A percentile compares a stretch with the other conserved stretches of the same genome.
Evolutionary conservation across 148 eudicot genomes (phyloP).

Genomic region (Rhododendron molle): DNA sequence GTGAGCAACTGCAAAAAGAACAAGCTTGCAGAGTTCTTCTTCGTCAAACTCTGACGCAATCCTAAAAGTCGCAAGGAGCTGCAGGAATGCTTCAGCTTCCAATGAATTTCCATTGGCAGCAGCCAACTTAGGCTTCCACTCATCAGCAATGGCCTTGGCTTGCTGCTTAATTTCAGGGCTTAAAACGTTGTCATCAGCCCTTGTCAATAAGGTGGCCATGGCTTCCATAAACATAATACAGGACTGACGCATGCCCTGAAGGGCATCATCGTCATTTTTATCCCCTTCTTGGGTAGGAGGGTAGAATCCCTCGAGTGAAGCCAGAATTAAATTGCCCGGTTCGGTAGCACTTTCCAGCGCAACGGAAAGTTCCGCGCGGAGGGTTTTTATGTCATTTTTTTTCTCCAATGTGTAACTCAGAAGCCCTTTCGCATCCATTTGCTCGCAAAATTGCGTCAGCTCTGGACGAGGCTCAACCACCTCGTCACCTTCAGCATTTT

Average conservation of each 20-base stretch:
- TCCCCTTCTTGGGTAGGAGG: slow-evolving; percentile 31
- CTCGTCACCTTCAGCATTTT: slow-evolving; percentile 35
- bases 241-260: slow-evolving; percentile 44
- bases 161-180: slow-evolving; percentile 54
- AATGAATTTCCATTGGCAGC: slow-evolving; percentile 62
- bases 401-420: slow-evolving; percentile 43
- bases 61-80: slow-evolving; percentile 65
- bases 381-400: slow-evolving; percentile 27
- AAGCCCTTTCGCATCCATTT: slow-evolving; percentile 66
- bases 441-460: slow-evolving; percentile 54
- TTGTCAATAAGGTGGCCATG: slow-evolving; percentile 55
- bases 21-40: slow-evolving; percentile 62
- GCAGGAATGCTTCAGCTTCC: slow-evolving; percentile 65
- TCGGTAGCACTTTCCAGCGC: slow-evolving; percentile 53
- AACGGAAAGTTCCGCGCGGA: slow-evolving; percentile 37
- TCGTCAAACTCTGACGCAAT: slow-evolving; percentile 61
- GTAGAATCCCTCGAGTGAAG: slow-evolving; percentile 58
- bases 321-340: slow-evolving; percentile 54
- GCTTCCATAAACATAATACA: slow-evolving; percentile 56
- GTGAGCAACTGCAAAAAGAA: slow-evolving; percentile 60
- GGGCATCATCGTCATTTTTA: slow-evolving; percentile 34
- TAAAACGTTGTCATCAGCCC: slow-evolving; percentile 44
- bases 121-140: slow-evolving; percentile 62
- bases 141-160: slow-evolving; percentile 58
- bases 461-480: slow-evolving; percentile 51